phyloP scores from a whole-genome alignment of 257 asterid species.

The Capsicum baccatum region DNA sequence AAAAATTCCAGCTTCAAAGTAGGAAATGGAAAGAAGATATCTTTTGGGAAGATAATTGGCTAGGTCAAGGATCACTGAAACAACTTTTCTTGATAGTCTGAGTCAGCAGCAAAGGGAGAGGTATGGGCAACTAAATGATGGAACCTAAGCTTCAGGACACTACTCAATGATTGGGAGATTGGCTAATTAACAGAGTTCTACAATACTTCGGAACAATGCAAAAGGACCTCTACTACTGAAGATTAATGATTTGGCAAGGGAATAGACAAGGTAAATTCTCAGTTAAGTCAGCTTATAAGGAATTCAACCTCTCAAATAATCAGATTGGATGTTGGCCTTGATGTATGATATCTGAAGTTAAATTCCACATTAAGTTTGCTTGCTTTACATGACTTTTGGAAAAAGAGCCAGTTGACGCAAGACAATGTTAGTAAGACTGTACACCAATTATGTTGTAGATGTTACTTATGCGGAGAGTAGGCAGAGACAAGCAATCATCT shows the following conservation, averaged over 20 bases:
- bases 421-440: not conserved
- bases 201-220: not conserved
- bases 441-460: not conserved
- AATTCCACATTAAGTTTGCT: not conserved
- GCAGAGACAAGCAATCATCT: not conserved
- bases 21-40: not conserved
- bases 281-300: not conserved
- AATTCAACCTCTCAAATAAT: not conserved
- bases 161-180: not conserved
- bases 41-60: not conserved
- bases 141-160: not conserved
- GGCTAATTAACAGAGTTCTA: not conserved
- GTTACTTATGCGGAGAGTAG: not conserved
- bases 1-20: slow-evolving; percentile 8
- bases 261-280: slow-evolving; percentile 1
- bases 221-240: not conserved
- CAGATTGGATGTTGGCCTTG: slow-evolving; percentile 1
- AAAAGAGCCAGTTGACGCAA: not conserved
- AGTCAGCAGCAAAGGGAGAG: not conserved
- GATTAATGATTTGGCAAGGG: not conserved
- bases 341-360: not conserved
- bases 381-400: not conserved
- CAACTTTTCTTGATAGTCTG: not conserved
- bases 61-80: not conserved
- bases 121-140: not conserved